Evolutionary conservation across 2,329 filamentous ascomycete species (phyloP).

Genomic region (Calonectria multiphialidica): DNA sequence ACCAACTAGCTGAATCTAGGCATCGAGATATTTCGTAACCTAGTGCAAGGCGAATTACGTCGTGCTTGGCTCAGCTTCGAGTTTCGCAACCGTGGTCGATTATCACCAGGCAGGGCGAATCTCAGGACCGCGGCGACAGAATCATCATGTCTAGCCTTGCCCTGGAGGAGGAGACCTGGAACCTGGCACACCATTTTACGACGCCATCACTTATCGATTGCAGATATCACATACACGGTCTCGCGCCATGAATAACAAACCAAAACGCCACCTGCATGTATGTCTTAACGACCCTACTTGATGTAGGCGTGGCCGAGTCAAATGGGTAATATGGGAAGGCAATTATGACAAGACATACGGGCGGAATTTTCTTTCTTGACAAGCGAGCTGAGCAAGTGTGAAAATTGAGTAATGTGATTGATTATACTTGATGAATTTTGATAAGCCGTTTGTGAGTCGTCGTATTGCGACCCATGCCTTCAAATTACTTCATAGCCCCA

Average conservation of each 20-base stretch:
- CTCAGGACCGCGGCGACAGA: not conserved
- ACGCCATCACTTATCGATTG: not conserved
- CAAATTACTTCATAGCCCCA: slow-evolving; percentile 16
- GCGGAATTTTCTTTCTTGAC: not conserved
- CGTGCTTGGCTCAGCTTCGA: no score
- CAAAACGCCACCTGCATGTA: not conserved
- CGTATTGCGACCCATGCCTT: not conserved
- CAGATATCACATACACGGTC: not conserved
- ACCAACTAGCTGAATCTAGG: not conserved
- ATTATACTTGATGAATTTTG: slow-evolving; percentile 13
- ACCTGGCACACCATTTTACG: not conserved
- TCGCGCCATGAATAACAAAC: not conserved
- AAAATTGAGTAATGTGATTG: not conserved
- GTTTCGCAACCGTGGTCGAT: no score
- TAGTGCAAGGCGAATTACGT: no score
- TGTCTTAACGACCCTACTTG: not conserved
- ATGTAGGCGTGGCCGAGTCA: not conserved
- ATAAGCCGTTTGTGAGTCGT: not conserved
- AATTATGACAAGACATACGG: not conserved
- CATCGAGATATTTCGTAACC: not conserved
- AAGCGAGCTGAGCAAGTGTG: not conserved
- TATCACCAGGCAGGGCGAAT: not conserved
- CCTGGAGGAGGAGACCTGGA: not conserved
- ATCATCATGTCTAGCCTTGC: not conserved
- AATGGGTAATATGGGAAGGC: not conserved